phyloP scores from a whole-genome alignment of 2,329 filamentous ascomycete genomes.

The Pyricularia sp. region DNA sequence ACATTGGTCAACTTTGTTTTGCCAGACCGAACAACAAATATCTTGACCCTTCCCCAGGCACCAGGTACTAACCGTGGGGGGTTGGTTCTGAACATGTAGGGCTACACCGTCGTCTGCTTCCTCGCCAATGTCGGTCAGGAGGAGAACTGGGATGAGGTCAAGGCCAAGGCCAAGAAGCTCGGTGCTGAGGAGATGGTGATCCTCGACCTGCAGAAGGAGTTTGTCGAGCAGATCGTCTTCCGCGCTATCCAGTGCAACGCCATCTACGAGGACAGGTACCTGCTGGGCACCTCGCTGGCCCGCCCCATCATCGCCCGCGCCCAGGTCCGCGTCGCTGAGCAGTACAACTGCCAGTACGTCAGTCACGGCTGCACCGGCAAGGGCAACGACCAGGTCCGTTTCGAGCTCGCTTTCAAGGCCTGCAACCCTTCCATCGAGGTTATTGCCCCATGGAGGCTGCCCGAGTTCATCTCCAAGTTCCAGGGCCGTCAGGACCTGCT shows the following conservation, averaged over 20 bases:
- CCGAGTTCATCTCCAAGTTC: slow-evolving; percentile 62
- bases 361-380: slow-evolving; percentile 52
- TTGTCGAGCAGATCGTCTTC: slow-evolving; percentile 75
- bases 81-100: neutral
- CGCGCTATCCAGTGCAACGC: slow-evolving; percentile 67
- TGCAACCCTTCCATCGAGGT: slow-evolving; percentile 55
- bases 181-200: slow-evolving; percentile 57
- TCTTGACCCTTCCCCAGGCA: neutral
- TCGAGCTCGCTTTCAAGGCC: slow-evolving; percentile 38
- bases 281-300: slow-evolving; percentile 50
- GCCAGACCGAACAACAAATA: neutral
- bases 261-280: slow-evolving; percentile 52
- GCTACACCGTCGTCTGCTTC: slow-evolving; percentile 45
- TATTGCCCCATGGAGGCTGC: slow-evolving; percentile 66
- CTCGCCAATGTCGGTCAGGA: slow-evolving; percentile 68
- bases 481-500: slow-evolving; percentile 63
- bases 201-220: slow-evolving; percentile 61
- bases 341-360: slow-evolving; percentile 47
- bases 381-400: slow-evolving; percentile 42
- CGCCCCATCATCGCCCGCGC: slow-evolving; percentile 62
- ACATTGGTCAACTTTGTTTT: neutral
- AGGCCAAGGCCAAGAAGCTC: slow-evolving; percentile 51
- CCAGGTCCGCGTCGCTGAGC: slow-evolving; percentile 50
- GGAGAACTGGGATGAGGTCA: slow-evolving; percentile 65
- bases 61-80: neutral